Evolutionary conservation across 1,139 yeast genomes (phyloP).

Genomic region (Taiozyma sp.): DNA sequence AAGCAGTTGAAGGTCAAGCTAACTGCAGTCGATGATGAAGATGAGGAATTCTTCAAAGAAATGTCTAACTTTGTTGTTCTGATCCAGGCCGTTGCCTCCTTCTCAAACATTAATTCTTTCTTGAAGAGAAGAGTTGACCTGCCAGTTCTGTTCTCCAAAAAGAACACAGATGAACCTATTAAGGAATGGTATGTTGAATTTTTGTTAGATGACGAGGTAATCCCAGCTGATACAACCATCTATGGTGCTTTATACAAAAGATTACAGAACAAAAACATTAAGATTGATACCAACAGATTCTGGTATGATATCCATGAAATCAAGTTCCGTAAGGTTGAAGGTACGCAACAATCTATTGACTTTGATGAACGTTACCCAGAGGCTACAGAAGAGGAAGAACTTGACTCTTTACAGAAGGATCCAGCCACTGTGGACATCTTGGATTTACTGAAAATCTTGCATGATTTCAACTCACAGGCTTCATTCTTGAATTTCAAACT

Average conservation of each 20-base stretch:
- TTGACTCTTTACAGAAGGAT: slow-evolving; percentile 30
- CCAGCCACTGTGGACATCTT: slow-evolving; percentile 44
- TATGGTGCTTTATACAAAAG: slow-evolving; percentile 72
- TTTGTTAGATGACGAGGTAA: slow-evolving; percentile 49
- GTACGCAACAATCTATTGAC: slow-evolving; percentile 16
- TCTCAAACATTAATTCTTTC: slow-evolving; percentile 64
- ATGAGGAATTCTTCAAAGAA: slow-evolving; percentile 24
- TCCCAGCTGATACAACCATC: slow-evolving; percentile 69
- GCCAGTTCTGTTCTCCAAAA: slow-evolving; percentile 11
- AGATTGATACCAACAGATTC: slow-evolving; percentile 43
- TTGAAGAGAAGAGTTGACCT: slow-evolving; percentile 35
- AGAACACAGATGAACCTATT: slow-evolving; percentile 8
- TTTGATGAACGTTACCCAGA: slow-evolving; percentile 28
- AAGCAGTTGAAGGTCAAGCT: slow-evolving; percentile 64
- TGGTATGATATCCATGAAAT: slow-evolving; percentile 58
- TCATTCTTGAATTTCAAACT: slow-evolving; percentile 73
- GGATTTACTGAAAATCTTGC: slow-evolving; percentile 48
- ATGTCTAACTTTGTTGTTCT: slow-evolving; percentile 45
- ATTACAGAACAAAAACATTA: slow-evolving; percentile 33
- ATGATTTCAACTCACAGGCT: slow-evolving; percentile 28
- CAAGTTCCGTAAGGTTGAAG: slow-evolving; percentile 42
- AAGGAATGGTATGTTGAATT: slow-evolving; percentile 52
- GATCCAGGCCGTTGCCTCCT: slow-evolving; percentile 89
- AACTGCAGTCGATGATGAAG: slow-evolving; percentile 27
- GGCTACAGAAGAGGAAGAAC: slow-evolving; percentile 26